Evolutionary conservation across 1,284 basidiomycete genomes (phyloP).

Genomic region (Apiotrichum veenhuisii): DNA sequence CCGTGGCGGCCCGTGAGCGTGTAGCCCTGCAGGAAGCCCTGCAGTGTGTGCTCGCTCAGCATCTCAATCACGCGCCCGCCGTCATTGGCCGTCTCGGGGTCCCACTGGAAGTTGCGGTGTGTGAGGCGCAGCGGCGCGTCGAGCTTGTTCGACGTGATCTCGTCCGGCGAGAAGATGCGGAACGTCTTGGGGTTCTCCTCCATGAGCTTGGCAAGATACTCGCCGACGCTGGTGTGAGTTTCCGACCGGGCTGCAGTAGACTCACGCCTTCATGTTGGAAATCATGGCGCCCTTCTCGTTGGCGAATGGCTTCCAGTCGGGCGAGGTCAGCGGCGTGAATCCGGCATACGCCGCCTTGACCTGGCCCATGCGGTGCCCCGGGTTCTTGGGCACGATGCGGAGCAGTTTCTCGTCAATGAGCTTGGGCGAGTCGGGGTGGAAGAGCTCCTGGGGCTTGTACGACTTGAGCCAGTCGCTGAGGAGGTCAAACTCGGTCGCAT

Average conservation of each 20-base stretch:
- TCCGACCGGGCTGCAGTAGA: background rate
- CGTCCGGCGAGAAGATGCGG: slow-evolving; percentile 86
- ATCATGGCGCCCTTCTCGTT: slow-evolving; percentile 60
- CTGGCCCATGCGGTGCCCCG: slow-evolving; percentile 40
- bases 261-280: slow-evolving; percentile 66
- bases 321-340: slow-evolving; percentile 61
- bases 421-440: slow-evolving; percentile 53
- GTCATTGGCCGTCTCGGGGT: slow-evolving; percentile 17
- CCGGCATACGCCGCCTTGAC: slow-evolving; percentile 58
- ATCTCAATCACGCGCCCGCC: slow-evolving; percentile 70
- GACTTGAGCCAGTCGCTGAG: slow-evolving; percentile 68
- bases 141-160: slow-evolving; percentile 80
- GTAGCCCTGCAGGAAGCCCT: slow-evolving; percentile 83
- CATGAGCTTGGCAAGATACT: slow-evolving; percentile 52
- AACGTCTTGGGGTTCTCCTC: slow-evolving; percentile 65
- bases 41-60: slow-evolving; percentile 80
- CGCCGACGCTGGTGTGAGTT: slow-evolving; percentile 6
- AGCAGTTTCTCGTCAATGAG: slow-evolving; percentile 38
- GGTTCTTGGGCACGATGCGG: slow-evolving; percentile 42
- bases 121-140: slow-evolving; percentile 71
- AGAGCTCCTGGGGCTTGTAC: slow-evolving; percentile 63
- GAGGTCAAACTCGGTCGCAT: slow-evolving; percentile 59
- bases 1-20: slow-evolving; percentile 65
- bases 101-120: slow-evolving; percentile 26
- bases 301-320: slow-evolving; percentile 62